Percentiles rank a stretch among this genome's conserved stretches.
These are phyloP conservation scores for Euphorbia peplus DNA, from an alignment of 345 rosid genomes.

Conservation along the genomic window DNA sequence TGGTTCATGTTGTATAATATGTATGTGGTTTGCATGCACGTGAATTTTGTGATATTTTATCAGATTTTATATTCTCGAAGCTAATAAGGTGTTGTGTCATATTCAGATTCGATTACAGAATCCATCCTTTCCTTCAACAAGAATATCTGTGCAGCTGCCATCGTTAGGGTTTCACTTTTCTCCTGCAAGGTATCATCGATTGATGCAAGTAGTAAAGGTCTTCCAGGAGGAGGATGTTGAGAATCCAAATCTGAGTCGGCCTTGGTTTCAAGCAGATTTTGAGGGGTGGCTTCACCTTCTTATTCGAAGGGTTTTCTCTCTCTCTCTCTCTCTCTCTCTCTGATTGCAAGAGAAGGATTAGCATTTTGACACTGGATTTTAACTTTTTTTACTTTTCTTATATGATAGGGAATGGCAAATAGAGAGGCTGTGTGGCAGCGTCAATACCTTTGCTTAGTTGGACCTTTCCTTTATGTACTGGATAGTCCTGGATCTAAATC, in stretches of 20 bases:
- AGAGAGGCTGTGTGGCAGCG: slow-evolving; percentile 95
- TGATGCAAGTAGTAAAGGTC: slow-evolving; percentile 83
- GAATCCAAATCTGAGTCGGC: slow-evolving; percentile 45
- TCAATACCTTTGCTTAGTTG: slow-evolving; percentile 81
- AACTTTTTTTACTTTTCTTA: slow-evolving; percentile 4
- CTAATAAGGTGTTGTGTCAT: slow-evolving; percentile 20
- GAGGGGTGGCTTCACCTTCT: slow-evolving; percentile 91
- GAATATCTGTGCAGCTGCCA: slow-evolving; percentile 78
- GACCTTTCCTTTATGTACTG: slow-evolving; percentile 79
- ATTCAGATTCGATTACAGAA: slow-evolving; percentile 73
- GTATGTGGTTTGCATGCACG: neutral
- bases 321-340: neutral
- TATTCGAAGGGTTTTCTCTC: slow-evolving; percentile 63
- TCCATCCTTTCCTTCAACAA: slow-evolving; percentile 82
- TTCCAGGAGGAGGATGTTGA: slow-evolving; percentile 64
- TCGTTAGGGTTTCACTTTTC: slow-evolving; percentile 93
- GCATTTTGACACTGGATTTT: neutral
- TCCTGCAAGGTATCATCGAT: slow-evolving; percentile 95
- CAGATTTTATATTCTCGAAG: neutral
- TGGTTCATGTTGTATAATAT: neutral
- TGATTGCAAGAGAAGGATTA: neutral
- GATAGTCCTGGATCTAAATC: slow-evolving; percentile 71
- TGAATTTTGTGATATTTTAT: slow-evolving; percentile 6
- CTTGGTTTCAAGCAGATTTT: slow-evolving; percentile 90
- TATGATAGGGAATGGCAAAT: slow-evolving; percentile 70